Percentiles rank a stretch among this genome's conserved stretches.
Conservation (phyloP, 73 alveolate genomes). For the Paramecium biaurelia region DNA sequence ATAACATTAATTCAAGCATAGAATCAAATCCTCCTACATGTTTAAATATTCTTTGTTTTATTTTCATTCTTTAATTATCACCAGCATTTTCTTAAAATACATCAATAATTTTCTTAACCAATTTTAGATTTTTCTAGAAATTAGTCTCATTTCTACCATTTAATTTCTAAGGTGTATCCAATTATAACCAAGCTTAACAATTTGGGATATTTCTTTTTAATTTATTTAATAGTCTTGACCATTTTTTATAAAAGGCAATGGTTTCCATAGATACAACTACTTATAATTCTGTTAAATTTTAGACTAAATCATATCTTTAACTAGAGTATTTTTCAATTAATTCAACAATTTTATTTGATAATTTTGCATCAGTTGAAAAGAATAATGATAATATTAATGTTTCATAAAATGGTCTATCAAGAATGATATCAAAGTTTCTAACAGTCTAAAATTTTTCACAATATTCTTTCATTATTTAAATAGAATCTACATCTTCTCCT, state of each 20-base stretch:
- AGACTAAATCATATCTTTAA: conserved; percentile 39
- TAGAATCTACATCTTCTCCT: background rate
- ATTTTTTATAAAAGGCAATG: background rate
- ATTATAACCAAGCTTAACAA: conserved; percentile 23
- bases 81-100: background rate
- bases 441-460: background rate
- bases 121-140: background rate
- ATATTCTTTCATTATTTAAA: background rate
- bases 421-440: conserved; percentile 30
- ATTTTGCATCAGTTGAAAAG: conserved; percentile 50
- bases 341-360: conserved; percentile 50
- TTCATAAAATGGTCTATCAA: conserved; percentile 60
- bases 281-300: conserved; percentile 1
- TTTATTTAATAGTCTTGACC: background rate
- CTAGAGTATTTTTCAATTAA: background rate
- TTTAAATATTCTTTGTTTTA: conserved; percentile 40
- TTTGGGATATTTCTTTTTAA: background rate
- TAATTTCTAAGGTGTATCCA: conserved; percentile 43
- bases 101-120: background rate
- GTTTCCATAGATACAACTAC: background rate
- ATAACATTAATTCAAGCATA: background rate
- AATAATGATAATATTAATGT: conserved; percentile 9
- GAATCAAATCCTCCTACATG: conserved; percentile 43
- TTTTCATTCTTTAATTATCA: conserved; percentile 13
- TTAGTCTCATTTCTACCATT: background rate